Evolutionary conservation across 192 early-diverging fungal species (phyloP).

Genomic region (Backusella tuberculispora): DNA sequence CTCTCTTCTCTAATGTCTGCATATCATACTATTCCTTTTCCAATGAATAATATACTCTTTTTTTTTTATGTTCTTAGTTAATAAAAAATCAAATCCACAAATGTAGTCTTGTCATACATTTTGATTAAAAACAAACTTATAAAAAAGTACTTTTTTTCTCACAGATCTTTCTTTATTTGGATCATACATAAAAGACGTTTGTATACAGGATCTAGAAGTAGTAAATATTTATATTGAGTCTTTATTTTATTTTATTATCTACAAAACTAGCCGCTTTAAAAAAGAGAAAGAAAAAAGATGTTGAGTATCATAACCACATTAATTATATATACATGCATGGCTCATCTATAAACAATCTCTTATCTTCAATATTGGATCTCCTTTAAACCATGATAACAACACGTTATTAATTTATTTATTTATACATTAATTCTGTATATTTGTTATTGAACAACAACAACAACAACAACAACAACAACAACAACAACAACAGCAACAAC

Average conservation of each 20-base stretch:
- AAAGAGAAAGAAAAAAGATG: neutral
- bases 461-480: no score
- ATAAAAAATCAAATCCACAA: conserved; percentile 8
- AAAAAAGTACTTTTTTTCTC: neutral
- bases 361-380: neutral
- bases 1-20: neutral
- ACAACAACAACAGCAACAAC: neutral
- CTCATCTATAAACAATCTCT: neutral
- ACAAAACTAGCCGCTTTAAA: neutral
- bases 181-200: neutral
- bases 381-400: neutral
- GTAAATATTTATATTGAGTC: neutral
- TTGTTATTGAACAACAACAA: neutral
- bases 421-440: neutral
- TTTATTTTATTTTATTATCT: neutral
- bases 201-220: neutral
- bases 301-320: no score
- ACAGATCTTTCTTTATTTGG: conserved; percentile 11
- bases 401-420: neutral
- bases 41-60: neutral
- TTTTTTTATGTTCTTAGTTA: neutral
- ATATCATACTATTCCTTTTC: neutral
- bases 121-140: conserved; percentile 12
- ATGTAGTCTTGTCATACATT: conserved; percentile 4
- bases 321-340: neutral